Percentiles rank a stretch among this genome's conserved stretches.
These are phyloP conservation scores for Sclerotinia sclerotiorum DNA, from an alignment of 2,329 filamentous ascomycete genomes.

Conservation along the genomic window DNA sequence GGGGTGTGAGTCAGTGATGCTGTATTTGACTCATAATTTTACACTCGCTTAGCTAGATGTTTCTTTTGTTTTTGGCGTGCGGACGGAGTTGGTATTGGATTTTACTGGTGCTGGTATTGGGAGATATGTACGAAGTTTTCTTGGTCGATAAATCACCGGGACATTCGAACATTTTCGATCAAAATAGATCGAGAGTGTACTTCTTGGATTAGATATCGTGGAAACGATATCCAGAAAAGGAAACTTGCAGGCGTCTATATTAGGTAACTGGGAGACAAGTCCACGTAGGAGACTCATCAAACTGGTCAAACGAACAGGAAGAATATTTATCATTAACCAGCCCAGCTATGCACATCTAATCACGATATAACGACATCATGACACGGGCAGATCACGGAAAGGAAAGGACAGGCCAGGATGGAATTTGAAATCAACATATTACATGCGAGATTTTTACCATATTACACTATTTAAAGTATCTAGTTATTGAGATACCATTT, in stretches of 20 bases:
- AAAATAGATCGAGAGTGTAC: not conserved
- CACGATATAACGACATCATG: too few relatives aligned
- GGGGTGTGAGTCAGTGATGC: not conserved
- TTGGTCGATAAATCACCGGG: not conserved
- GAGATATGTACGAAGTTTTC: not conserved
- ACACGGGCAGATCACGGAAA: too few relatives aligned
- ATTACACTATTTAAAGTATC: not conserved
- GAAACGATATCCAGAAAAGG: not conserved
- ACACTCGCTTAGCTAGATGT: not conserved
- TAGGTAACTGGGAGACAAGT: not conserved
- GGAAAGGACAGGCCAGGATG: too few relatives aligned
- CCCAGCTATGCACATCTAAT: not conserved
- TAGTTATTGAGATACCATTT: not conserved
- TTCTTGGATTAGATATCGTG: not conserved
- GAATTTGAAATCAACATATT: not conserved
- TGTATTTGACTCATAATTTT: not conserved
- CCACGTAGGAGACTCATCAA: not conserved
- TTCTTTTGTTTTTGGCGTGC: not conserved
- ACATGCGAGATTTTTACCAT: not conserved
- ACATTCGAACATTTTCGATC: not conserved
- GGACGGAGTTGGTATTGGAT: not conserved
- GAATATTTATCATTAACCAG: not conserved
- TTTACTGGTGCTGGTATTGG: not conserved
- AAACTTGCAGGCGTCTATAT: not conserved
- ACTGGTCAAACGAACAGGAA: not conserved